Percentiles rank a stretch among this genome's conserved stretches.
These are phyloP conservation scores for Fomitopsis serialis DNA, from an alignment of 768 basidiomycete genomes.

Conservation along the genomic window DNA sequence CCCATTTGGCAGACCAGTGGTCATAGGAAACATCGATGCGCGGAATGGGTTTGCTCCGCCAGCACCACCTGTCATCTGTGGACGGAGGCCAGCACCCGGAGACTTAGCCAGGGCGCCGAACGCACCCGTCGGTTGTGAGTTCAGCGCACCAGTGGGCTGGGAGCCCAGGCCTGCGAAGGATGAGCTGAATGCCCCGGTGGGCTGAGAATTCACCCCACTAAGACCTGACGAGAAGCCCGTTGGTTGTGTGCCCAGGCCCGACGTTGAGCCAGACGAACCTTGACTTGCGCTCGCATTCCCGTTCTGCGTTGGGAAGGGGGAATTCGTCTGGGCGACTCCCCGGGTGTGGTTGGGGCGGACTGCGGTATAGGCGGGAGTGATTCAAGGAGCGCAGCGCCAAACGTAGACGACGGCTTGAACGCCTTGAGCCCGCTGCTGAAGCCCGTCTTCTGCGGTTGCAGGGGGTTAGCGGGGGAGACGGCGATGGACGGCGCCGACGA, in stretches of 20 bases:
- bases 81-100: slow-evolving; percentile 29
- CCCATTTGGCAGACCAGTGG: slow-evolving; percentile 4
- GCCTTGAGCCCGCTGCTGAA: slow-evolving; percentile 45
- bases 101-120: slow-evolving; percentile 27
- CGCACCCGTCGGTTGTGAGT: slow-evolving; percentile 25
- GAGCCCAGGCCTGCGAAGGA: slow-evolving; percentile 22
- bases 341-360: slow-evolving; percentile 45
- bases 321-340: slow-evolving; percentile 12
- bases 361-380: slow-evolving; percentile 64
- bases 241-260: not conserved
- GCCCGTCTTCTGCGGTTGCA: slow-evolving; percentile 46
- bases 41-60: slow-evolving; percentile 38
- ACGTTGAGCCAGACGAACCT: slow-evolving; percentile 5
- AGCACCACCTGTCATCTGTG: slow-evolving; percentile 32
- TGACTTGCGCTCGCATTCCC: slow-evolving; percentile 1
- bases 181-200: slow-evolving; percentile 29
- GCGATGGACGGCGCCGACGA: slow-evolving; percentile 28
- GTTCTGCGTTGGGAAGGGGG: slow-evolving; percentile 5
- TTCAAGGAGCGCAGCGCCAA: slow-evolving; percentile 46
- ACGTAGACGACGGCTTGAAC: slow-evolving; percentile 50
- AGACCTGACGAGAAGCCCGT: slow-evolving; percentile 33
- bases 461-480: slow-evolving; percentile 21
- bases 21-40: slow-evolving; percentile 28
- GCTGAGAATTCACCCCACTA: slow-evolving; percentile 30
- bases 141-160: slow-evolving; percentile 53